A percentile compares a stretch with the other conserved stretches of the same genome.
Evolutionary conservation across 2,329 filamentous ascomycete genomes (phyloP).

Genomic region (Fusarium globosum): DNA sequence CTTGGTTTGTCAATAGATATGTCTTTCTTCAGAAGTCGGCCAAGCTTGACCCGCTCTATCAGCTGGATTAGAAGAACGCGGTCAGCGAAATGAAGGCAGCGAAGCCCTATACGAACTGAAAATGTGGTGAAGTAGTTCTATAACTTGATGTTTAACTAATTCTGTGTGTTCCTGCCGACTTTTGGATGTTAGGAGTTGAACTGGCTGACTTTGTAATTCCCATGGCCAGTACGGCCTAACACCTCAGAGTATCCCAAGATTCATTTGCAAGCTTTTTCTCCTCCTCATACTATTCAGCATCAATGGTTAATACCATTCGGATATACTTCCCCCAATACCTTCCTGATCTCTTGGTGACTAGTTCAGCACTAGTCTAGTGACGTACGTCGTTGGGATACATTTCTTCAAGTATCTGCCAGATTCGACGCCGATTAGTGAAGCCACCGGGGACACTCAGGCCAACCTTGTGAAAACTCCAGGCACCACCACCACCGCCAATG

Average conservation of each 20-base stretch:
- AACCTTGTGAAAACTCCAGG: background rate
- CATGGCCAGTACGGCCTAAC: background rate
- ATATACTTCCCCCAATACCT: background rate
- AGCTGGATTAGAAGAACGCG: constrained; percentile 5
- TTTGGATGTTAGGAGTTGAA: background rate
- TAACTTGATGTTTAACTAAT: background rate
- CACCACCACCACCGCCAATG: background rate
- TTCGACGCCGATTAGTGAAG: constrained; percentile 8
- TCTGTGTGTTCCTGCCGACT: background rate
- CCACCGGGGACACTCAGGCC: background rate
- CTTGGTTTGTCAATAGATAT: constrained; percentile 48
- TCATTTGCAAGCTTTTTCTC: background rate
- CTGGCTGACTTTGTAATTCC: background rate
- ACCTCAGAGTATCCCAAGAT: background rate
- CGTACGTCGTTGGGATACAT: constrained; percentile 2
- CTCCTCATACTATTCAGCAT: background rate
- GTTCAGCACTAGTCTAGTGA: too few species aligned
- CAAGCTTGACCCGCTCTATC: constrained; percentile 48
- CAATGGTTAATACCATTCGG: background rate
- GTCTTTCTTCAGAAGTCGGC: constrained; percentile 44
- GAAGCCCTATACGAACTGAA: background rate
- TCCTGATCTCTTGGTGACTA: background rate
- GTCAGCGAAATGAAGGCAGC: background rate
- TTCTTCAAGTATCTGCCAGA: constrained; percentile 25
- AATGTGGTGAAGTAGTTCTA: background rate